Evolutionary conservation across 148 eudicot genomes (phyloP).

Genomic region (Spergularia marina): DNA sequence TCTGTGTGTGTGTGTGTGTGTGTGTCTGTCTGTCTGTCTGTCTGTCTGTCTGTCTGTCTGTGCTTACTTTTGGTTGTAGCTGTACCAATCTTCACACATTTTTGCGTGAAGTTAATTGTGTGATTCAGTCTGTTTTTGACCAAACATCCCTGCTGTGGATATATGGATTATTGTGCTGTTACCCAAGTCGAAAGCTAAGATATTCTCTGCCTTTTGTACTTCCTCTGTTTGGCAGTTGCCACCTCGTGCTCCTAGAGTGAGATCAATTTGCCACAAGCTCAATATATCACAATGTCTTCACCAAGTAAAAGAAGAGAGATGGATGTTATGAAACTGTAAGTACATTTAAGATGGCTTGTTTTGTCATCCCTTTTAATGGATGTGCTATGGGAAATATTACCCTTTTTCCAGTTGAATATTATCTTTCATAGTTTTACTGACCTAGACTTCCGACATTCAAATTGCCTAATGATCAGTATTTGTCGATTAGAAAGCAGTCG

Average conservation of each 20-base stretch:
- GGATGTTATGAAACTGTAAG: conserved; percentile 99
- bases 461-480: background rate
- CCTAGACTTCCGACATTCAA: background rate
- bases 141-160: background rate
- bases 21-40: too few relatives aligned
- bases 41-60: too few relatives aligned
- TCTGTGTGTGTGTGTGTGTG: background rate
- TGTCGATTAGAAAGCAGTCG: background rate
- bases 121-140: background rate
- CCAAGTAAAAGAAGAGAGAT: conserved; percentile 96
- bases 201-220: background rate
- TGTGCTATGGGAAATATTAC: background rate
- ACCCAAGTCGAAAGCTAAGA: background rate
- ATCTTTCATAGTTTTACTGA: background rate
- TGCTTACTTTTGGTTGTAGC: too few relatives aligned
- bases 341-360: background rate
- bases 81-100: too few relatives aligned
- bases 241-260: conserved; percentile 6
- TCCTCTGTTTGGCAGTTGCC: background rate
- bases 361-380: background rate
- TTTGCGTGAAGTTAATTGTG: background rate
- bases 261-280: conserved; percentile 3
- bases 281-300: conserved; percentile 56
- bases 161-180: background rate
- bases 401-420: background rate